A percentile compares a stretch with the other conserved stretches of the same genome.
Conservation (phyloP, 345 rosid species). For the Triadica sebifera region DNA sequence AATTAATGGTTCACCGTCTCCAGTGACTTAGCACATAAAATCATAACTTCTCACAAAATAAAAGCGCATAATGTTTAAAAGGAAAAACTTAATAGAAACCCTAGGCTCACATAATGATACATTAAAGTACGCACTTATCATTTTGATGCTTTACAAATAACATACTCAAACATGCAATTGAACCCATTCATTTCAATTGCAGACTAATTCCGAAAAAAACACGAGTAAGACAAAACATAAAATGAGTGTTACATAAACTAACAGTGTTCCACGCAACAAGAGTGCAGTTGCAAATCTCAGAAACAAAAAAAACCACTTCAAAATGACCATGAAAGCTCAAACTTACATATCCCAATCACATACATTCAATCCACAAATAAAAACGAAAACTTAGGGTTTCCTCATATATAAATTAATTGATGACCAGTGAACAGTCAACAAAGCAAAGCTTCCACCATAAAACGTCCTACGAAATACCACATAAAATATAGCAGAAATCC, state of each 20-base stretch:
- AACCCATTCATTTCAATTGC: constrained; percentile 23
- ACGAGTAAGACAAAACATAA: constrained; percentile 16
- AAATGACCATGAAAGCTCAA: constrained; percentile 23
- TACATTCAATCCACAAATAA: constrained; percentile 21
- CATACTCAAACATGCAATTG: constrained; percentile 8
- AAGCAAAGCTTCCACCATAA: constrained; percentile 18
- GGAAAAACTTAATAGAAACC: constrained; percentile 30
- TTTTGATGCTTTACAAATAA: constrained; percentile 17
- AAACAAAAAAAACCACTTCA: constrained; percentile 26
- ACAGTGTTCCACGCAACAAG: constrained; percentile 1
- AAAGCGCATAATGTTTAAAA: constrained; percentile 20
- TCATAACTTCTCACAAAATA: constrained; percentile 31
- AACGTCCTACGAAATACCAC: constrained; percentile 24
- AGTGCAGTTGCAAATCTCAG: not conserved
- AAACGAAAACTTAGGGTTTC: constrained; percentile 44
- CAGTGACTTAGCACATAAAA: constrained; percentile 48
- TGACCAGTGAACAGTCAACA: constrained; percentile 37
- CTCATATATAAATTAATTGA: constrained; percentile 31
- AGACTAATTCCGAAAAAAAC: constrained; percentile 26
- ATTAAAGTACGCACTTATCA: constrained; percentile 16
- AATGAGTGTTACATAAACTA: constrained; percentile 45
- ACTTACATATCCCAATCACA: constrained; percentile 12
- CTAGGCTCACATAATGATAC: constrained; percentile 36
- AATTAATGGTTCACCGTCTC: not conserved
- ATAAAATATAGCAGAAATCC: constrained; percentile 37